Evolutionary conservation across 2,329 filamentous ascomycete genomes (phyloP).

Genomic region (Cytospora schulzeri): DNA sequence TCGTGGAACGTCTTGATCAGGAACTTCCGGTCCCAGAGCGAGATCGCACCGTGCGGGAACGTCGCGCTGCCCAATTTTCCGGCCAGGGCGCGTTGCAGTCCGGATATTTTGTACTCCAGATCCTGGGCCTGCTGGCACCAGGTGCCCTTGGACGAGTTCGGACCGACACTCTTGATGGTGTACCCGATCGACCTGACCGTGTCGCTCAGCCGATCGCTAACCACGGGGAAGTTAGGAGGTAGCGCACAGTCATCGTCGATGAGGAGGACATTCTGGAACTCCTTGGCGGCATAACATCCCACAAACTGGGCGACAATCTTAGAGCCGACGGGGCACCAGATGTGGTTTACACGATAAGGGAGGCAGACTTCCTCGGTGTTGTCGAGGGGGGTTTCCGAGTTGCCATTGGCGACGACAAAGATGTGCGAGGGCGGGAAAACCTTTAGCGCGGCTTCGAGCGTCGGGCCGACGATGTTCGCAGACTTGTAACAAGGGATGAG

Average conservation of each 20-base stretch:
- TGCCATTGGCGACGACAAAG: constrained; percentile 52
- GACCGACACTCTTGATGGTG: constrained; percentile 49
- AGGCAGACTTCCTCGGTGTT: constrained; percentile 49
- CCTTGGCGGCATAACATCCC: constrained; percentile 47
- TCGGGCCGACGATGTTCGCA: constrained; percentile 44
- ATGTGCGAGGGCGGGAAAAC: constrained; percentile 49
- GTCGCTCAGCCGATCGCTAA: constrained; percentile 45
- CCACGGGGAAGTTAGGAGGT: constrained; percentile 50
- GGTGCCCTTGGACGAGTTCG: constrained; percentile 39
- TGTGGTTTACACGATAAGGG: constrained; percentile 48
- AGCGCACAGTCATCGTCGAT: constrained; percentile 54
- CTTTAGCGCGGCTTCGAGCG: constrained; percentile 45
- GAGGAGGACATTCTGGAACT: constrained; percentile 48
- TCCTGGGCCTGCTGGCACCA: constrained; percentile 51
- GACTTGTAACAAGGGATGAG: constrained; percentile 53
- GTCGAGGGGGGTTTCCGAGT: constrained; percentile 48
- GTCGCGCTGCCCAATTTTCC: constrained; percentile 49
- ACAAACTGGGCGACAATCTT: constrained; percentile 54
- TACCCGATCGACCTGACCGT: constrained; percentile 50
- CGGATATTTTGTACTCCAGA: constrained; percentile 54
- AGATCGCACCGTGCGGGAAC: constrained; percentile 54
- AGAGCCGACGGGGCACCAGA: constrained; percentile 51
- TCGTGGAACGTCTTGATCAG: constrained; percentile 48
- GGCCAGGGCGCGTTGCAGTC: constrained; percentile 47
- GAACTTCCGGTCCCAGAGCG: constrained; percentile 50